A percentile compares a stretch with the other conserved stretches of the same genome.
phyloP scores from a whole-genome alignment of 2,329 filamentous ascomycete genomes.

The Huntiella savannae region DNA sequence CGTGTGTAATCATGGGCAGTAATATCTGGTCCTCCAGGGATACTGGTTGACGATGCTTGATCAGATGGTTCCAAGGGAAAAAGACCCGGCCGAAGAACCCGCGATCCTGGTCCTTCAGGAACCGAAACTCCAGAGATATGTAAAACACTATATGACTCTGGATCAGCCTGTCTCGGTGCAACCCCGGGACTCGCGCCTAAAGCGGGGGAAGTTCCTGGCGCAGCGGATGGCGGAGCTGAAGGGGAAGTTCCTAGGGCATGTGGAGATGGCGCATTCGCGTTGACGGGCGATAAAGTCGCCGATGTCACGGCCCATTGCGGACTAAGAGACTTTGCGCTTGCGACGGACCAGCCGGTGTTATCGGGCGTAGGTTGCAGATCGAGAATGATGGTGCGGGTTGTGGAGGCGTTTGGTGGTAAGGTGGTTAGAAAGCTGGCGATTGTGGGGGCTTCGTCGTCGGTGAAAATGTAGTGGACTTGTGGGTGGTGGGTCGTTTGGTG shows the following conservation, averaged over 20 bases:
- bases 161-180: conserved; percentile 6
- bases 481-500: conserved; percentile 55
- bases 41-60: background rate
- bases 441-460: conserved; percentile 69
- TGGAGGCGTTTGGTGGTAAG: conserved; percentile 31
- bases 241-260: conserved; percentile 29
- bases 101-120: background rate
- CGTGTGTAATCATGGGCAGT: conserved; percentile 25
- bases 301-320: conserved; percentile 48
- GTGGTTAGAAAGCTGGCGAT: conserved; percentile 27
- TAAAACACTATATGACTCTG: conserved; percentile 5
- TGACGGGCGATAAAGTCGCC: conserved; percentile 25
- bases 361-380: conserved; percentile 27
- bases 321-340: conserved; percentile 52
- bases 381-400: conserved; percentile 32
- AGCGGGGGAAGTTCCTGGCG: conserved; percentile 39
- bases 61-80: background rate
- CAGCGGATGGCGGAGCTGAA: conserved; percentile 16
- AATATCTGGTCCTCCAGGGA: conserved; percentile 6
- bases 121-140: conserved; percentile 7
- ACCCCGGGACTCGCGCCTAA: conserved; percentile 16
- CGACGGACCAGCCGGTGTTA: conserved; percentile 32
- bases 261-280: conserved; percentile 17
- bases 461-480: conserved; percentile 84
- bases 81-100: background rate